Conservation (phyloP, 768 basidiomycete species). For the Mycena indigotica region DNA sequence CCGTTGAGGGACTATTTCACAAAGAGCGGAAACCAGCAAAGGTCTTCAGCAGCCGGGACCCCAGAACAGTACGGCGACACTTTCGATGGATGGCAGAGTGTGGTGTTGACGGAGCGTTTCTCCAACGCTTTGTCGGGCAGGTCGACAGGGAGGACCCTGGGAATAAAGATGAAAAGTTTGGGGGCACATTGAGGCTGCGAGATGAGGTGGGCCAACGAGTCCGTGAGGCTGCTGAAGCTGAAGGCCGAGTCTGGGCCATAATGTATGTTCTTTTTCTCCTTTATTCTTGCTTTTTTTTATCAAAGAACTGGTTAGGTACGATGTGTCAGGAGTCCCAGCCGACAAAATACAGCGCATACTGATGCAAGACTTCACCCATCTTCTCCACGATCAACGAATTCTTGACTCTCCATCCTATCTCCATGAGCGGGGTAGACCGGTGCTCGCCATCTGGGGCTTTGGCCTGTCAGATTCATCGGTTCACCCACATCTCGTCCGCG, state of each 20-base stretch:
- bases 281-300: slow-evolving; percentile 6
- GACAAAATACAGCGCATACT: slow-evolving; percentile 68
- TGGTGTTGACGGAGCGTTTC: slow-evolving; percentile 77
- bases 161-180: slow-evolving; percentile 29
- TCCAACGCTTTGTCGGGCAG: slow-evolving; percentile 76
- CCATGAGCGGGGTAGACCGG: slow-evolving; percentile 66
- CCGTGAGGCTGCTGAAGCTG: slow-evolving; percentile 73
- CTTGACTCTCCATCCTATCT: slow-evolving; percentile 77
- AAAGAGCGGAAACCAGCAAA: slow-evolving; percentile 60
- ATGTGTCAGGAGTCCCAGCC: slow-evolving; percentile 75
- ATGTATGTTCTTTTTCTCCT: slow-evolving; percentile 55
- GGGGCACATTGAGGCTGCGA: slow-evolving; percentile 62
- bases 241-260: slow-evolving; percentile 81
- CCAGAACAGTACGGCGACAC: slow-evolving; percentile 73
- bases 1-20: slow-evolving; percentile 65
- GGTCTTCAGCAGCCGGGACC: slow-evolving; percentile 78
- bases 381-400: slow-evolving; percentile 59
- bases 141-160: slow-evolving; percentile 55
- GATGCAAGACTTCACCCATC: slow-evolving; percentile 74
- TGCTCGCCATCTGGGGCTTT: slow-evolving; percentile 73
- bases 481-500: slow-evolving; percentile 3
- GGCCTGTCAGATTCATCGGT: slow-evolving; percentile 18
- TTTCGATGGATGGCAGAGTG: slow-evolving; percentile 86
- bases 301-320: slow-evolving; percentile 65
- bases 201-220: slow-evolving; percentile 78